Evolutionary conservation across 2,329 filamentous ascomycete genomes (phyloP), one percentile per base, ranked within the genome.

Genomic region (Geoglossum cookeanum): DNA sequence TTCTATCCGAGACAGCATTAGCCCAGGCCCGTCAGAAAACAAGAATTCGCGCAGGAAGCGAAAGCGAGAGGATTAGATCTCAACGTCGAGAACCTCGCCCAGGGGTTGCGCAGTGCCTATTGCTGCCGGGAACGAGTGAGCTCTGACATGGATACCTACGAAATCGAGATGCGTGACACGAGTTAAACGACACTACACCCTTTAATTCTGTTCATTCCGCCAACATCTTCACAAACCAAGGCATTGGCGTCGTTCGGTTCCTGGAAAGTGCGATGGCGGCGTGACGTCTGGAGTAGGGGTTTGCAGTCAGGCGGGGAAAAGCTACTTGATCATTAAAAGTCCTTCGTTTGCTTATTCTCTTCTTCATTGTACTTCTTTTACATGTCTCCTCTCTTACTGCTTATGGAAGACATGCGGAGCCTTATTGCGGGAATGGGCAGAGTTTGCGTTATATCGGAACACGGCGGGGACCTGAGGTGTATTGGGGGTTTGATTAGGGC

Each of bases 31-130:
- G 5, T 39, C 55, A 8, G 66, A 67, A 48, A 64, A 63, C 59
- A 70, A 70, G 64, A 68, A 68, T 58, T 63, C 65, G 57, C 65
- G 66, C 59, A 71, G 70, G 64, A 73, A 73, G 68, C 68, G 71
- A 60, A 71, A 71, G 64, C 65, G 70, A 60, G 70, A 72, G 58
- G 70, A 72, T 22, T 53, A 53, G 32, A 53, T 13, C n/a, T 17
- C 4, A 7, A 32, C 11, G 29, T 22, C 15, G 7, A 22, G 5
- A 35, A 35, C 4, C 30, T 53, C 8, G 49, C 33, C 9, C 13
- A 8, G n/a, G 7, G 15, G 49, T 53, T 17, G 17, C 13, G 8
- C 15, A 17, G 22, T 6, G 29, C 30, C 5, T 17, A 30, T 13
- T 32, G 30, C 5, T 53, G 49, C 3, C 5, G 49, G 33, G 37